A percentile compares a stretch with the other conserved stretches of the same genome.
phyloP scores from a whole-genome alignment of 495 filamentous ascomycete genomes.

The Opeltia flavorubescens region DNA sequence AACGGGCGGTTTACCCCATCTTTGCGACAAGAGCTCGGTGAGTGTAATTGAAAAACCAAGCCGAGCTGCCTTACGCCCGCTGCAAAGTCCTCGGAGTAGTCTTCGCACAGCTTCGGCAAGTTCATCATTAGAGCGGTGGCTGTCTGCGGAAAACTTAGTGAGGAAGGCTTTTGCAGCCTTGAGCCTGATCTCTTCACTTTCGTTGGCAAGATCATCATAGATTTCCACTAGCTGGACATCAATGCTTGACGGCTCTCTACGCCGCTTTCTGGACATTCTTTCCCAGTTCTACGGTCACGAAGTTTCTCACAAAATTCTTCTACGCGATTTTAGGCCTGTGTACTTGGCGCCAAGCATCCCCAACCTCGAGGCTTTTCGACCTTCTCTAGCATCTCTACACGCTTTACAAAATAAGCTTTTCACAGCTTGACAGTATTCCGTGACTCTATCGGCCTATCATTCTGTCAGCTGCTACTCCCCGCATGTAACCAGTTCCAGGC shows the following conservation, averaged over 20 bases:
- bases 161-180: constrained; percentile 33
- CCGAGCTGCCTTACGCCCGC: constrained; percentile 75
- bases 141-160: constrained; percentile 31
- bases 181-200: constrained; percentile 35
- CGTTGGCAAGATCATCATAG: constrained; percentile 40
- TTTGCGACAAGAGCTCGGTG: constrained; percentile 59
- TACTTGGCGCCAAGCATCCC: no score
- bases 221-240: constrained; percentile 38
- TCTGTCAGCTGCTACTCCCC: no score
- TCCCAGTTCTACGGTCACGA: not conserved
- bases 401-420: no score
- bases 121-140: constrained; percentile 25
- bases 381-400: no score
- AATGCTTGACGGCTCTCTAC: constrained; percentile 30
- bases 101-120: constrained; percentile 37
- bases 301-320: not conserved
- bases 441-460: no score
- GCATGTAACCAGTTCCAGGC: no score
- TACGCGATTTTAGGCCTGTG: no score
- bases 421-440: no score
- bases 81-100: constrained; percentile 78
- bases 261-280: constrained; percentile 29
- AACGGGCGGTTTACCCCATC: not conserved
- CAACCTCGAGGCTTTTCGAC: no score
- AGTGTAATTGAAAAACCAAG: constrained; percentile 84